Evolutionary conservation across 2,329 filamentous ascomycete genomes (phyloP), one percentile per base, ranked within the genome.

Genomic region (Arthrocladium fulminans): DNA sequence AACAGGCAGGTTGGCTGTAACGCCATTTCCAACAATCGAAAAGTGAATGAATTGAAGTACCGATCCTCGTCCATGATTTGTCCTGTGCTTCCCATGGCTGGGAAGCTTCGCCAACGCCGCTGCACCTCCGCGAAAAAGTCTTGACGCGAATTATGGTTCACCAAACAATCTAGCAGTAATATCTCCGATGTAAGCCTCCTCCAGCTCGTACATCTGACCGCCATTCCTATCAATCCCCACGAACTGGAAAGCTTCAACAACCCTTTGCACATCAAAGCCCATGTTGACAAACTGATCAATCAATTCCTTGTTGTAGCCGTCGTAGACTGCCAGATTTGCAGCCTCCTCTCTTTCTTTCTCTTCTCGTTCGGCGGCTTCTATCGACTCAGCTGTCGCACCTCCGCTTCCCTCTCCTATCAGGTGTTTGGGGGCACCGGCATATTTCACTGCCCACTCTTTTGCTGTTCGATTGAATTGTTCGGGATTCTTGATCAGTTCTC

Each of bases 151-250:
- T 67, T 66, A 83, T 62, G 79, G 76, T 66, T 96, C 89, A 30
- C 86, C 86, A 27, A 96, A 80, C 5, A 97, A 76, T 50, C 84
- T 76, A 15, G 88, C 86, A 0, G 87, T 94, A 54, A 97, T 83
- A 57, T 95, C 88, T 2, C 86, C 88, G 77, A 94, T 87, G 58
- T 88, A 89, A 1, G 83, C 88, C 60, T 92, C 86, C 61, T 94
- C 87, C n/a, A 95, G 71, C 59, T 86, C 82, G 63, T 94, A 92
- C 62, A 92, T 85, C 56, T 83, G 73, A 0, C 88, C 88, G 22
- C 76, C 77, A 57, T 84, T 87, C 15, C 79, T 78, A 54, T 90
- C 86, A 56, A 95, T 89, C 4, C 86, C 85, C 6, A 92, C 82
- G 52, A 77, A 85, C 45, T 83, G 75, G 60, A 96, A 94, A 0